Conservation (phyloP, 1,139 yeast species). For the Yarrowia galli region DNA sequence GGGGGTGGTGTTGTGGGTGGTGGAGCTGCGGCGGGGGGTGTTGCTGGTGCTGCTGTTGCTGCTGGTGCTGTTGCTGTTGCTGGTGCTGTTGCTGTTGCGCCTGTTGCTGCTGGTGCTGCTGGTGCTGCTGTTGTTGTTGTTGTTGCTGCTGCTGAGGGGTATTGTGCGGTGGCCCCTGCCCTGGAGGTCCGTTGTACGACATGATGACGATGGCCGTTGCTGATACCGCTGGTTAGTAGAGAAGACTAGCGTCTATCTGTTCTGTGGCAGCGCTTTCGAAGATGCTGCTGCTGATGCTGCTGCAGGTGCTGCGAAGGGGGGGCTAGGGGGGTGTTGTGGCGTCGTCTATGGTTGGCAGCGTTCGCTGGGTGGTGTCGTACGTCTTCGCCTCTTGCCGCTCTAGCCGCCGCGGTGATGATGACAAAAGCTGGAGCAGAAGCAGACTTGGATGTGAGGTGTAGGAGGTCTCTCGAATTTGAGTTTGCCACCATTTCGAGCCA, state of each 20-base stretch:
- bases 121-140: slow-evolving; percentile 9
- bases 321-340: slow-evolving; percentile 1
- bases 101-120: slow-evolving; percentile 27
- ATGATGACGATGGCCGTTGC: slow-evolving; percentile 6
- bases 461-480: slow-evolving; percentile 21
- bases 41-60: slow-evolving; percentile 28
- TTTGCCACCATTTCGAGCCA: slow-evolving; percentile 36
- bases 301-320: slow-evolving; percentile 5
- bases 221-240: slow-evolving; percentile 1
- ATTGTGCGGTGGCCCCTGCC: slow-evolving; percentile 19
- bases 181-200: slow-evolving; percentile 32
- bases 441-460: slow-evolving; percentile 31
- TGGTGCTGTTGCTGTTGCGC: slow-evolving; percentile 15
- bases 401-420: slow-evolving; percentile 35
- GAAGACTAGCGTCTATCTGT: neutral
- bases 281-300: slow-evolving; percentile 20
- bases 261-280: neutral
- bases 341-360: slow-evolving; percentile 16
- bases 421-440: slow-evolving; percentile 32
- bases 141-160: slow-evolving; percentile 13
- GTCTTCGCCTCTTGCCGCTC: slow-evolving; percentile 34
- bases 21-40: slow-evolving; percentile 29
- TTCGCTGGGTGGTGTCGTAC: slow-evolving; percentile 14
- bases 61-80: slow-evolving; percentile 18
- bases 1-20: slow-evolving; percentile 29